Base-by-base conservation (phyloP, 768 basidiomycete genomes). In the Mycena rosella region DNA sequence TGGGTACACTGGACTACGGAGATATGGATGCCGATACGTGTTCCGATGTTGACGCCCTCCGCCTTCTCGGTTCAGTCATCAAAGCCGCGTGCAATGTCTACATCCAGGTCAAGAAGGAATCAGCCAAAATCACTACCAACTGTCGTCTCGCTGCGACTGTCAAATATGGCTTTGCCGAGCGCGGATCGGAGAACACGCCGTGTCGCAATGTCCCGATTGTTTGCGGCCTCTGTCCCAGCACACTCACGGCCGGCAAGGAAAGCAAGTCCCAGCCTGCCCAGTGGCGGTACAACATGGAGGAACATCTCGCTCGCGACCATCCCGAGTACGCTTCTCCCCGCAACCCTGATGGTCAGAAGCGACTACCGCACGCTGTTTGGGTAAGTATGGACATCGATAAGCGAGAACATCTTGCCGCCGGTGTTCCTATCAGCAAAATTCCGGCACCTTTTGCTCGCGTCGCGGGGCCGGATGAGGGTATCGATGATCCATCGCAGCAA, bases 271-370 rank as follows among this genome's bases (percentile, higher is more conserved):
- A 56, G 42, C 15, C 38, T 56, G 7, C 55, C 55, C 38, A 42
- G 30, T 56, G 55, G 55, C 13, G 55, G 36, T 56, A 56, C 26
- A 56, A 56, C 24, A 56, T 56, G 55, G 40, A 40, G n/a, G 52
- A 53, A n/a, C 52, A 53, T 36, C 20, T 53, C 5, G 44, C 44
- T 3, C 44, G 22, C n/a, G 29, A 22, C 3, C 65, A 66, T 53
- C 52, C 65, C 5, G 65, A 66, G n/a, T 66, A 66, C 47, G 57
- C 65, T 2, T 66, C 65, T 13, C 65, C 65, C 1, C n/a, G 11
- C 48, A 66, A 60, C 30, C 48, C 57, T 1, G 51, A 27, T 22
- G 65, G 61, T n/a, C 13, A 5, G 6, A 9, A 32, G 18, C 63
- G 54, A 7, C 56, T 66, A 8, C 57, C 65, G 9, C 57, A 59